Percentiles rank a stretch among this genome's conserved stretches.
These are phyloP conservation scores for Narthecium ossifragum DNA, from an alignment of 106 monocot species.

Conservation along the genomic window DNA sequence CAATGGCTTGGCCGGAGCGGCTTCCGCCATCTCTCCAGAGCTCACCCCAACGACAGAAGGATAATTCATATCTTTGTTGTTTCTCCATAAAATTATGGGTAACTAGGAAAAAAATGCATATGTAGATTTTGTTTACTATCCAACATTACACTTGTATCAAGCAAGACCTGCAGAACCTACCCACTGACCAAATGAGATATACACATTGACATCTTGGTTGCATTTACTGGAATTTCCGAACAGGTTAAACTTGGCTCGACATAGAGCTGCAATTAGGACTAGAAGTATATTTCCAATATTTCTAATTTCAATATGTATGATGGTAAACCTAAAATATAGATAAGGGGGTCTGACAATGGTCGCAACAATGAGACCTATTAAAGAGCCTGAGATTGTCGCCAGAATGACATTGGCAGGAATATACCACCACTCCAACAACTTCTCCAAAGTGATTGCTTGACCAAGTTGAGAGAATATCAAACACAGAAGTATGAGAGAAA, in stretches of 20 bases:
- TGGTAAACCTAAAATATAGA: slow-evolving; percentile 93
- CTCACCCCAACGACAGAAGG: too few relatives aligned
- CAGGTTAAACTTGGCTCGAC: slow-evolving; percentile 56
- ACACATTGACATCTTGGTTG: slow-evolving; percentile 61
- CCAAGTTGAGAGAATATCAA: slow-evolving; percentile 85
- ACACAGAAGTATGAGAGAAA: slow-evolving; percentile 72
- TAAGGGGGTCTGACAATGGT: slow-evolving; percentile 69
- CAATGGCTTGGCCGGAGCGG: too few relatives aligned
- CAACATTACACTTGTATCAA: too few relatives aligned
- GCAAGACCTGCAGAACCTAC: too few relatives aligned
- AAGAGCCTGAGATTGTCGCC: slow-evolving; percentile 61
- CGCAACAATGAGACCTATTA: slow-evolving; percentile 83
- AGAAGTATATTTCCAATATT: slow-evolving; percentile 79
- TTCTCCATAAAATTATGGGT: too few relatives aligned
- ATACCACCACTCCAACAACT: slow-evolving; percentile 80
- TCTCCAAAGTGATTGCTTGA: slow-evolving; percentile 61
- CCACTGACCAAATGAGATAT: slow-evolving; percentile 84
- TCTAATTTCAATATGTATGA: slow-evolving; percentile 88
- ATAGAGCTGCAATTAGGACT: slow-evolving; percentile 68
- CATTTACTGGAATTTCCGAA: slow-evolving; percentile 64
- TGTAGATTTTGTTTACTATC: too few relatives aligned
- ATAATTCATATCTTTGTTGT: too few relatives aligned
- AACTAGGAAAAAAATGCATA: too few relatives aligned
- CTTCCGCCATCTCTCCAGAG: too few relatives aligned
- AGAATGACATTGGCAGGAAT: slow-evolving; percentile 85